A percentile compares a stretch with the other conserved stretches of the same genome.
Conservation (phyloP, 345 rosid species). For the Pistacia atlantica region DNA sequence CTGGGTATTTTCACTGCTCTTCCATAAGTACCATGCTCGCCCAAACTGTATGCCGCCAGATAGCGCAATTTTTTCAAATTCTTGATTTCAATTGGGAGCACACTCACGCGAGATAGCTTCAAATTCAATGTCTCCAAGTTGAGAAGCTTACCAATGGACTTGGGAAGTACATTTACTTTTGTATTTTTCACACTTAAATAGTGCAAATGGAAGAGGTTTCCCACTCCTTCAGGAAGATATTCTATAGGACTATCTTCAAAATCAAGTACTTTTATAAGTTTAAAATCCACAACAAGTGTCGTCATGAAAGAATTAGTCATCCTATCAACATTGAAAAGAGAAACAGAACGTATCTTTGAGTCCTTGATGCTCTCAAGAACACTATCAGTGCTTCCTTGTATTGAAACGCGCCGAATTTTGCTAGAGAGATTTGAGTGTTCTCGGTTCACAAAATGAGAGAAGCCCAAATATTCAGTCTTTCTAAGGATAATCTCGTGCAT, state of each 20-base stretch:
- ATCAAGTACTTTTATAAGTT: too few relatives aligned
- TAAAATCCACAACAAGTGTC: neutral
- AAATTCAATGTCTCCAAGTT: too few relatives aligned
- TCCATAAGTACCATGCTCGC: too few relatives aligned
- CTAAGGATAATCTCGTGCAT: constrained; percentile 14
- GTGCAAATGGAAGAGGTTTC: too few relatives aligned
- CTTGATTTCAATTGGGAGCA: too few relatives aligned
- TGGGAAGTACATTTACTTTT: too few relatives aligned
- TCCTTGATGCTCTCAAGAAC: neutral
- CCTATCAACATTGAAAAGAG: too few relatives aligned
- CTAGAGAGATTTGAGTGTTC: neutral
- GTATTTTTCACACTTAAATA: too few relatives aligned
- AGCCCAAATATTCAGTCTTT: constrained; percentile 12
- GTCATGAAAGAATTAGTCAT: neutral
- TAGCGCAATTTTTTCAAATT: neutral
- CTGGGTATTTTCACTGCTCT: too few relatives aligned
- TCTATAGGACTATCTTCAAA: neutral
- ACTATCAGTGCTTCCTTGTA: neutral
- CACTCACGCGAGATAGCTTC: too few relatives aligned
- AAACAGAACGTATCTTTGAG: neutral
- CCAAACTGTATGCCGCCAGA: too few relatives aligned
- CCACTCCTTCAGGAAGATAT: neutral
- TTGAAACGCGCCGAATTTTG: constrained; percentile 15
- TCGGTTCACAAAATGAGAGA: neutral
- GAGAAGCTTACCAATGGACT: too few relatives aligned